Base-by-base conservation (phyloP, 192 early-diverging fungal genomes). In the Coemansia sp. region DNA sequence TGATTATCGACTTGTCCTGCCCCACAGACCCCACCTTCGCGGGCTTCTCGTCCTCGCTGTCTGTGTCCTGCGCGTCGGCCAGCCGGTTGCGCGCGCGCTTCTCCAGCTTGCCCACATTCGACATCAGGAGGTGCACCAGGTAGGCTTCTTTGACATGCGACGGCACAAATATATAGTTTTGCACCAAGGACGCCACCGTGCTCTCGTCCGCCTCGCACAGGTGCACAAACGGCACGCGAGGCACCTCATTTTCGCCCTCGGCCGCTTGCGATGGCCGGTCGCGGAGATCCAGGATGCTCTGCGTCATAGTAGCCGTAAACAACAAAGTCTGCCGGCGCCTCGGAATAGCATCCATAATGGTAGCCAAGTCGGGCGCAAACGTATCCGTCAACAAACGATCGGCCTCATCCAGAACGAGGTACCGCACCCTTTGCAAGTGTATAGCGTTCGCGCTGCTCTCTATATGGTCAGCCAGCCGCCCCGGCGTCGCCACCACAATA, bases 301-400 rank as follows among this genome's bases (percentile, higher is more conserved):
- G 85, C 4, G 97, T 95, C 91, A 98, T 94, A 13, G 98, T 99
- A 24, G 98, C 98, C 10, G 95, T 95, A 74, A 98, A 99, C 62
- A 99, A 69, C 24, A 99, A 78, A 0, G 97, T 98, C 68, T 99
- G 96, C 1, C 98, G 87, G 56, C 91, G 87, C 53, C 87, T 80
- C 3, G 98, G 96, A 11, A 99, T 63, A 3, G 74, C 71, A 27
- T 86, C 83, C 57, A 99, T 84, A 64, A 99, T 95, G 0, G 85
- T 78, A 9, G 78, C 89, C 44, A 98, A 84, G 56, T 98, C 93
- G 11, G 88, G 73, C 8, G 89, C 87, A 86, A 99, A 99, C 3
- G 92, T 92, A 7, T 89, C 87, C 14, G 91, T 89, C 33, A 99
- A 74, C 51, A 99, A 72, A 35, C 96, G 85, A 85, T 99, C 98